Evolutionary conservation across 176 grass and related monocot species (phyloP).

Genomic region (Tillandsia fasciculata): DNA sequence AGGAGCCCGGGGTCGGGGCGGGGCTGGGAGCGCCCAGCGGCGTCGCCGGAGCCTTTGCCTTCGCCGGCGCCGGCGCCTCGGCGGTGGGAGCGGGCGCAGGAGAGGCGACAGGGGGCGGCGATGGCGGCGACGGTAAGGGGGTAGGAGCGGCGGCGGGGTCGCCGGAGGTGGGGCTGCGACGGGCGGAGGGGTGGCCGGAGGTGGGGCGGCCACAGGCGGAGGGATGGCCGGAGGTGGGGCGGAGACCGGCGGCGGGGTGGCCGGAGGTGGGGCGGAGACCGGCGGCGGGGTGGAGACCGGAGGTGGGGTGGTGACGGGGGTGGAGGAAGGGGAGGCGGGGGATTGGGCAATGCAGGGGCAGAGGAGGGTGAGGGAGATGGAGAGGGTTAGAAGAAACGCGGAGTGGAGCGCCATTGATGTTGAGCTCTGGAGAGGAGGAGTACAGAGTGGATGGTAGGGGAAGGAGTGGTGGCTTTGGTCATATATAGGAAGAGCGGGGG

Average conservation of each 20-base stretch:
- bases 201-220: constrained; percentile 28
- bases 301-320: constrained; percentile 6
- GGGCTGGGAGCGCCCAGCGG: neutral
- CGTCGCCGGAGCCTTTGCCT: constrained; percentile 6
- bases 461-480: neutral
- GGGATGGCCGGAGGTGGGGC: constrained; percentile 24
- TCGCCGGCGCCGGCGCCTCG: constrained; percentile 6
- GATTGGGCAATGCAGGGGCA: constrained; percentile 50
- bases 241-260: constrained; percentile 15
- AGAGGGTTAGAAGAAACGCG: neutral
- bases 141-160: constrained; percentile 1
- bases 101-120: constrained; percentile 14
- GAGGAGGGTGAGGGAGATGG: constrained; percentile 18
- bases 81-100: constrained; percentile 16
- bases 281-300: constrained; percentile 7
- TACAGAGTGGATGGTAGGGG: neutral
- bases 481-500: constrained; percentile 18
- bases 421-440: too few relatives aligned
- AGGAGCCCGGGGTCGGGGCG: neutral
- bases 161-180: constrained; percentile 9
- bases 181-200: constrained; percentile 17
- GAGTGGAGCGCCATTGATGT: neutral
- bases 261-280: neutral
- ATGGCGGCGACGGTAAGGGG: constrained; percentile 4
- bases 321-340: constrained; percentile 25